phyloP scores from a whole-genome alignment of 2,329 filamentous ascomycete genomes.

The Ascochyta viciae-villosae region DNA sequence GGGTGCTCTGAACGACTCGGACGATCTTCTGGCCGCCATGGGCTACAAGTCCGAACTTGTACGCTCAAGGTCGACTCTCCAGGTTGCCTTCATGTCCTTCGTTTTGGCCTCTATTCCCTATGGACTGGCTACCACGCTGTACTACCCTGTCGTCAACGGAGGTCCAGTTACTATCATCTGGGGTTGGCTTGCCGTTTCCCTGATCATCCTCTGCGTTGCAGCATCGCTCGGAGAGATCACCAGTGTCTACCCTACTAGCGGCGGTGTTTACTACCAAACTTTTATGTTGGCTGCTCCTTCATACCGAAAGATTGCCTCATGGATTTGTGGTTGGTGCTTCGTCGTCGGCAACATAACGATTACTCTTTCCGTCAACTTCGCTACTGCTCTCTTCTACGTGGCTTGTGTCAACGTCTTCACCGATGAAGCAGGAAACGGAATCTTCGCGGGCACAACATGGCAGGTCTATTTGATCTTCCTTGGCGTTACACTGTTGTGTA shows the following conservation, averaged over 20 bases:
- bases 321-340: slow-evolving; percentile 78
- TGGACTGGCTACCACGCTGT: slow-evolving; percentile 73
- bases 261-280: slow-evolving; percentile 80
- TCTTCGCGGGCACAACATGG: slow-evolving; percentile 54
- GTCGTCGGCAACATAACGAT: slow-evolving; percentile 83
- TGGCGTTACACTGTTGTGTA: slow-evolving; percentile 58
- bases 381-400: slow-evolving; percentile 63
- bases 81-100: slow-evolving; percentile 79
- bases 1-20: slow-evolving; percentile 56
- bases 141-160: slow-evolving; percentile 71
- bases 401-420: slow-evolving; percentile 64
- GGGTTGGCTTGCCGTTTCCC: slow-evolving; percentile 73
- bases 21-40: slow-evolving; percentile 68
- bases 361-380: slow-evolving; percentile 82
- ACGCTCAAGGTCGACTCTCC: slow-evolving; percentile 70
- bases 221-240: slow-evolving; percentile 76
- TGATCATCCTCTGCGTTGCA: slow-evolving; percentile 73
- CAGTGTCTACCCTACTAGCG: slow-evolving; percentile 77
- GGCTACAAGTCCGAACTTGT: slow-evolving; percentile 72
- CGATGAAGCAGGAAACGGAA: slow-evolving; percentile 53
- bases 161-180: slow-evolving; percentile 75
- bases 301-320: slow-evolving; percentile 70
- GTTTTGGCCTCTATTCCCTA: slow-evolving; percentile 78
- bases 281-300: slow-evolving; percentile 72
- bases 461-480: slow-evolving; percentile 60